phyloP scores from a whole-genome alignment of 805 yeast genomes.

The Candida silvicultrix region DNA sequence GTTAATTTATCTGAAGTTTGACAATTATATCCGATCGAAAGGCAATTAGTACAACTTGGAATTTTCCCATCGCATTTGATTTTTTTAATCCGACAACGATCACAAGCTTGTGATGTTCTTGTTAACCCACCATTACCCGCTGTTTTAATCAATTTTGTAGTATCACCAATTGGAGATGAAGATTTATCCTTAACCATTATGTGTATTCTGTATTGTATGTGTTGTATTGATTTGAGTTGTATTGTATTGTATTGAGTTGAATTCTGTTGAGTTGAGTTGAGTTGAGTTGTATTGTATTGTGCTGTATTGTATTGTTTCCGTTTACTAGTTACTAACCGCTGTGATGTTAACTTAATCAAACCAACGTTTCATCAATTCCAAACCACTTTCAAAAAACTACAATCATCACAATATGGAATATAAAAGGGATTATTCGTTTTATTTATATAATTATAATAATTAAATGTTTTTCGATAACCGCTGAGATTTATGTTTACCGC shows the following conservation, averaged over 20 bases:
- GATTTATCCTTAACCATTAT: not conserved
- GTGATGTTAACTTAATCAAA: no score
- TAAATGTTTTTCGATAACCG: not conserved
- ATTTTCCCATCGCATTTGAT: slow-evolving; percentile 69
- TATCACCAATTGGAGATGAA: not conserved
- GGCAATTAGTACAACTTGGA: slow-evolving; percentile 64
- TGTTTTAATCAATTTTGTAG: slow-evolving; percentile 19
- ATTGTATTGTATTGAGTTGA: no score
- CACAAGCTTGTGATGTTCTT: slow-evolving; percentile 76
- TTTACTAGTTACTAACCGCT: no score
- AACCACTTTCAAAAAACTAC: no score
- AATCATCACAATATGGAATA: no score
- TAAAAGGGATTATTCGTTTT: not conserved
- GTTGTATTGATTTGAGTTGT: not conserved
- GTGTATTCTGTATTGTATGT: not conserved
- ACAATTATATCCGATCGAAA: slow-evolving; percentile 59
- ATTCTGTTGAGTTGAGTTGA: not conserved
- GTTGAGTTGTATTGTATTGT: not conserved
- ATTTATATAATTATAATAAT: no score
- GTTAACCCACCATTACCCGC: slow-evolving; percentile 20
- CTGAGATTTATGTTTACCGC: no score
- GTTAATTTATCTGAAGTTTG: slow-evolving; percentile 68
- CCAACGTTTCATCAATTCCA: no score
- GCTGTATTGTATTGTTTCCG: not conserved
- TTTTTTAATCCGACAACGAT: slow-evolving; percentile 70